Evolutionary conservation across 2,329 filamentous ascomycete species (phyloP).

Genomic region (Penicillium sumatraense): DNA sequence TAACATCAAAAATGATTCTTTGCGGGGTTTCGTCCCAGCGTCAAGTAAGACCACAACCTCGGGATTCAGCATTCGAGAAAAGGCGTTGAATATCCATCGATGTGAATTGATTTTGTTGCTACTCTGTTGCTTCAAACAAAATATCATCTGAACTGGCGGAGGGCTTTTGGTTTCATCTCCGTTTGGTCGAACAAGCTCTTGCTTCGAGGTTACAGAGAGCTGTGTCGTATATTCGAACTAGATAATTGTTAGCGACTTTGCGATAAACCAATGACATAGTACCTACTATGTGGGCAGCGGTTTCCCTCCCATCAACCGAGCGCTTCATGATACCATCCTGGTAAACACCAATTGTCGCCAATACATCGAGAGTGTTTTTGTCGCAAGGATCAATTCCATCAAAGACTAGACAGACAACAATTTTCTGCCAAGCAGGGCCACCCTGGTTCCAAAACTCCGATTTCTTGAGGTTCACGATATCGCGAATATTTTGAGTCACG

Average conservation of each 20-base stretch:
- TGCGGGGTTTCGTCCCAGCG: conserved; percentile 1
- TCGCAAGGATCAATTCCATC: conserved; percentile 4
- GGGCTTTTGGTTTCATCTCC: not conserved
- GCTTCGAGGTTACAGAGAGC: not conserved
- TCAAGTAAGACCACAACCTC: not conserved
- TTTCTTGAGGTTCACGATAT: conserved; percentile 4
- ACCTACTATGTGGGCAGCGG: not conserved
- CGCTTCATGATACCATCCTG: conserved; percentile 2
- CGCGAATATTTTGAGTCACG: conserved; percentile 1
- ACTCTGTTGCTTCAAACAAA: not conserved
- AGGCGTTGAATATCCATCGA: conserved; percentile 3
- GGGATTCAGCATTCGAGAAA: conserved; percentile 1
- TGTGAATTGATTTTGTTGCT: conserved; percentile 3
- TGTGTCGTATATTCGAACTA: conserved; percentile 5
- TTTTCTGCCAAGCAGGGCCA: conserved; percentile 3
- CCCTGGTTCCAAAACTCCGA: conserved; percentile 3
- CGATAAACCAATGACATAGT: not conserved
- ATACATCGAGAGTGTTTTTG: not conserved
- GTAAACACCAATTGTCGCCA: conserved; percentile 3
- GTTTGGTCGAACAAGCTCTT: not conserved
- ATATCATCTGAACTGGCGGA: not conserved
- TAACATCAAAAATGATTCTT: not conserved
- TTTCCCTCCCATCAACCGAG: not conserved
- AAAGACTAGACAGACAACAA: not conserved
- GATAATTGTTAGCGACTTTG: not conserved